Evolutionary conservation across 140 eudicot species (phyloP), one percentile per base, ranked within the genome.

Genomic region (Stevia rebaudiana): DNA sequence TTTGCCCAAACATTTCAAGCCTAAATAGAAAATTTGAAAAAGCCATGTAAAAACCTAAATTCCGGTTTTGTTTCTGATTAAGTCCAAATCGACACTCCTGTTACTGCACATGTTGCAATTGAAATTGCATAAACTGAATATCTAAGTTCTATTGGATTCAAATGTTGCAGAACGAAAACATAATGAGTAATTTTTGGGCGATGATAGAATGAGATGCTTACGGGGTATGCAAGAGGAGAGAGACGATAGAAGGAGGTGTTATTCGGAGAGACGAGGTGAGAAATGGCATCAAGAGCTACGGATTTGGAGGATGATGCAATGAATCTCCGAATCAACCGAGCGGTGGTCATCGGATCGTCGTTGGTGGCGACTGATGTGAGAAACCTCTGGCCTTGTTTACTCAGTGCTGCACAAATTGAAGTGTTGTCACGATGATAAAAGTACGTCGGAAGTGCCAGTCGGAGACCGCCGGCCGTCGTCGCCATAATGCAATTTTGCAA

Each of bases 381-480:
- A 44, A 90, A 78, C 33, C 84, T 83, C 21, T 81, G 76, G 39
- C 94, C 94, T 67, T 86, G 89, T 68, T 90, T 86, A 58, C 83
- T 77, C 67, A 90, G 68, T 6, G 82, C 69, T 9, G 74, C 62
- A 31, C 81, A 62, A 2, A 54, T 19, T 12, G 65, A n/a, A 31
- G 75, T 33, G 16, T 22, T 61, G 64, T 15, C 16, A 33, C 67
- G 69, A 71, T 63, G 72, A 69, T 39, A 41, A 55, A 59, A 41
- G 56, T 47, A 52, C 16, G 69, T 53, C 51, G 66, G 65, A 62
- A 16, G 12, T 30, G 78, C 36, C 61, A 71, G 62, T 31, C 59
- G 75, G 62, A 76, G 72, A 59, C 50, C 66, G 24, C 71, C 42
- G 52, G 67, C 55, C 61, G 61, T 55, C 46, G 67, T 44, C 36